A percentile compares a stretch with the other conserved stretches of the same genome.
phyloP scores from a whole-genome alignment of 371 early-diverging fungal genomes.

The Apophysomyces ossiformis region DNA sequence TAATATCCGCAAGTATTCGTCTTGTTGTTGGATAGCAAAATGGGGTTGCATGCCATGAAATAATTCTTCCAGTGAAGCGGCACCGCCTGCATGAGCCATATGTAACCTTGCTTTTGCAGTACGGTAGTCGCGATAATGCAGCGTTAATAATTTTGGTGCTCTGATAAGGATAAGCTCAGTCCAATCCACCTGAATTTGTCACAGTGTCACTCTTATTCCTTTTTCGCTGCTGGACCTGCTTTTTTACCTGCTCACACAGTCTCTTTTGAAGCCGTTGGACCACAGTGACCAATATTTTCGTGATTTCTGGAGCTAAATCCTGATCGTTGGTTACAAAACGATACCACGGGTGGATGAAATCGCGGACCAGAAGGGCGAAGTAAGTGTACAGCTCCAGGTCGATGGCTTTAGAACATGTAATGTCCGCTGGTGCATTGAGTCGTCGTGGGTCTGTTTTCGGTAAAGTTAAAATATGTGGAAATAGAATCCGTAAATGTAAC shows the following conservation, averaged over 20 bases:
- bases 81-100: conserved; percentile 57
- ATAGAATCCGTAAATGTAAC: conserved; percentile 45
- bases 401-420: conserved; percentile 49
- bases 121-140: conserved; percentile 60
- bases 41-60: conserved; percentile 72
- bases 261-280: conserved; percentile 56
- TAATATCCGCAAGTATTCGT: conserved; percentile 56
- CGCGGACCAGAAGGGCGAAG: conserved; percentile 59
- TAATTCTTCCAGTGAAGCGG: conserved; percentile 43
- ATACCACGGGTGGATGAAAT: conserved; percentile 69
- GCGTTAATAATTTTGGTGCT: conserved; percentile 53
- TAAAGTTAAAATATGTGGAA: conserved; percentile 44
- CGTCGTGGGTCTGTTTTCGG: conserved; percentile 47
- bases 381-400: conserved; percentile 65
- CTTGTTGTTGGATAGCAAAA: conserved; percentile 55
- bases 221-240: neutral
- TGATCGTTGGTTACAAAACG: conserved; percentile 55
- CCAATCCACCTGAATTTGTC: conserved; percentile 59
- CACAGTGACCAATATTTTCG: conserved; percentile 42
- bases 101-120: conserved; percentile 50
- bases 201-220: neutral
- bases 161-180: conserved; percentile 55
- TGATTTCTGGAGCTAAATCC: conserved; percentile 53
- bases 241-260: conserved; percentile 41
- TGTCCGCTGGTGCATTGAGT: conserved; percentile 36